Percentiles rank a stretch among this genome's conserved stretches.
These are phyloP conservation scores for Aplosporella prunicola DNA, from an alignment of 2,329 filamentous ascomycete species.

Conservation along the genomic window DNA sequence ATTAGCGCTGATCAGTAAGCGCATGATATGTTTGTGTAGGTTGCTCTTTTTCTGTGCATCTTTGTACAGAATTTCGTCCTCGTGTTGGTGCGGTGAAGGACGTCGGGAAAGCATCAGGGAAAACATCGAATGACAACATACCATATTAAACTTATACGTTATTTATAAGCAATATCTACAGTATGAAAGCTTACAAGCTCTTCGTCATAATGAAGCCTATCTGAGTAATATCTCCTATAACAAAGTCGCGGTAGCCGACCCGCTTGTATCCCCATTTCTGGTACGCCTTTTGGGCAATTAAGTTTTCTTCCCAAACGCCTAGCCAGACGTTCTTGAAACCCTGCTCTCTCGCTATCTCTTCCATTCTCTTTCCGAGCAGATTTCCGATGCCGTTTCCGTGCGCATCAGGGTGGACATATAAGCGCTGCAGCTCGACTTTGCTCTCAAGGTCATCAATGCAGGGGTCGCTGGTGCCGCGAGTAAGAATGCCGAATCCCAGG, in stretches of 20 bases:
- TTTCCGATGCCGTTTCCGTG: constrained; percentile 35
- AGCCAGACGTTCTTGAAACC: constrained; percentile 36
- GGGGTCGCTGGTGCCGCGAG: constrained; percentile 28
- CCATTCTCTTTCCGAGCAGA: constrained; percentile 14
- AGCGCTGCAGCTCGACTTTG: constrained; percentile 34
- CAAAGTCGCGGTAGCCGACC: constrained; percentile 36
- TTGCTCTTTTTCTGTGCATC: too few species aligned
- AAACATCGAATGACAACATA: too few species aligned
- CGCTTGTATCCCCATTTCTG: constrained; percentile 31
- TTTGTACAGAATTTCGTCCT: too few species aligned
- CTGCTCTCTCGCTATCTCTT: constrained; percentile 25
- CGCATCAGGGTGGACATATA: constrained; percentile 30
- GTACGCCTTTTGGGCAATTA: constrained; percentile 31
- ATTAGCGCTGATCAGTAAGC: too few species aligned
- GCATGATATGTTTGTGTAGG: too few species aligned
- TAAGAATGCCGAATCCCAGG: constrained; percentile 36
- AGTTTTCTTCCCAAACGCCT: constrained; percentile 42
- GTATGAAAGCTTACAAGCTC: constrained; percentile 16
- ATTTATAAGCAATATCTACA: too few species aligned
- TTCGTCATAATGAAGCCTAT: constrained; percentile 37
- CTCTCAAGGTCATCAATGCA: constrained; percentile 25
- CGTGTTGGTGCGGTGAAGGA: too few species aligned
- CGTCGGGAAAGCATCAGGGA: too few species aligned
- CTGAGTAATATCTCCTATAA: constrained; percentile 33
- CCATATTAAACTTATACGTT: too few species aligned